Base-by-base conservation (phyloP, 768 basidiomycete genomes). In the Russula virescens region DNA sequence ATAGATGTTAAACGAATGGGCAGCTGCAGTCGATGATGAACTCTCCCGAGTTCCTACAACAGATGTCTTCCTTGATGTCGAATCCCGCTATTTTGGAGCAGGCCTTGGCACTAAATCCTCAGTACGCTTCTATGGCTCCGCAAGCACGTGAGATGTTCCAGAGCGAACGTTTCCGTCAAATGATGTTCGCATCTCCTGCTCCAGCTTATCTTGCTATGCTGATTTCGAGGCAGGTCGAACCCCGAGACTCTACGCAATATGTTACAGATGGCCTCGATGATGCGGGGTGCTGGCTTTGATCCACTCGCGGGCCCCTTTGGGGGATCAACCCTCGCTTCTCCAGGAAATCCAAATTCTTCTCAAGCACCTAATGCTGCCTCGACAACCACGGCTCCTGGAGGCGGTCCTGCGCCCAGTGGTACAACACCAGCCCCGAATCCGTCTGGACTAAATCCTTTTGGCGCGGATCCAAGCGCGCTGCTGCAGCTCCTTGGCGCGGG, bases 1-100 rank as follows among this genome's bases (percentile, higher is more conserved):
- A 45, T 49, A 52, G 9, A n/a, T n/a, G 19, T 18, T 35, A 35
- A 47, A 56, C 40, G n/a, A 13, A 61, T 61, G 50, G 42, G 7
- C 69, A 93, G 89, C 78, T 95, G 74, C 87, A 93, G 71, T 78
- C 78, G 31, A 87, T 98, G 89, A 82, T 97, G 80, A 85, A 88
- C 69, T 87, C 84, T 19, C 91, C 91, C 1, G 81, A 91, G 65
- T 94, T 95, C 68, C 73, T 94, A 45, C 83, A 90, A 65, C 90
- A 94, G 74, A 96, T 99, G 90, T 83, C 87, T 9, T 71, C 78
- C 16, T 81, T 94, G 74, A 88, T 98, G 84, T 84, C 86, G 8
- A 89, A 95, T 69, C 95, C 96, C 0, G 85, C 83, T n/a, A 77
- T 98, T 52, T 75, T 98, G 55, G 95, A 98, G 60, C 87, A 94